Evolutionary conservation across 768 basidiomycete genomes (phyloP), one percentile per base, ranked within the genome.

Genomic region (Mycena rosella): DNA sequence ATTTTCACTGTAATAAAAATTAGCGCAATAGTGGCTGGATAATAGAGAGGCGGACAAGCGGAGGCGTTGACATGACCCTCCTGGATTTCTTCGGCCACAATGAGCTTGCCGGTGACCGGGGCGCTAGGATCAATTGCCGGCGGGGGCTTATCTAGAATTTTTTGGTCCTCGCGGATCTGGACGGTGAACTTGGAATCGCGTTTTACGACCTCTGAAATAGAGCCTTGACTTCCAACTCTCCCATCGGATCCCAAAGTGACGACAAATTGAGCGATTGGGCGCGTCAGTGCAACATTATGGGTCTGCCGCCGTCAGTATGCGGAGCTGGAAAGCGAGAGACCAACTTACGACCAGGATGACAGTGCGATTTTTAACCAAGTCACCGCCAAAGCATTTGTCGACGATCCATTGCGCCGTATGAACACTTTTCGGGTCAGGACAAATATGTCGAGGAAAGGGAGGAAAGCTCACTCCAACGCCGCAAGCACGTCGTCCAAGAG

Each of bases 391-490:
- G 72, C 95, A 96, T 59, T 94, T 84, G 22, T 88, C 83, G 73
- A 91, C 91, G 49, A 99, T 87, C 79, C 94, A 92, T 69, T 91
- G 88, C 0, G 95, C 92, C 0, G 94, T 96, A 71, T 91, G 89
- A 1, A 89, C 91, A 74, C 79, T 80, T 24, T 15, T 7, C 20
- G 5, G 30, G 10, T 10, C 36, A 18, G 40, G 48, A 34, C 14
- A n/a, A n/a, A n/a, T n/a, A n/a, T n/a, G n/a, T n/a, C n/a, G n/a
- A n/a, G n/a, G n/a, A n/a, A n/a, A n/a, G n/a, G n/a, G n/a, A n/a
- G n/a, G 30, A 26, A 10, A 49, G 7, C 22, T 29, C 40, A 67
- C 69, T 91, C 90, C 29, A 91, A 76, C 5, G 89, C 89, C 20
- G 88, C 88, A 27, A 91, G 77, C 17, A 93, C 87, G 72, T 94